A percentile compares a stretch with the other conserved stretches of the same genome.
Evolutionary conservation across 139 green algal species (phyloP).

Genomic region (Trebouxia sp.): DNA sequence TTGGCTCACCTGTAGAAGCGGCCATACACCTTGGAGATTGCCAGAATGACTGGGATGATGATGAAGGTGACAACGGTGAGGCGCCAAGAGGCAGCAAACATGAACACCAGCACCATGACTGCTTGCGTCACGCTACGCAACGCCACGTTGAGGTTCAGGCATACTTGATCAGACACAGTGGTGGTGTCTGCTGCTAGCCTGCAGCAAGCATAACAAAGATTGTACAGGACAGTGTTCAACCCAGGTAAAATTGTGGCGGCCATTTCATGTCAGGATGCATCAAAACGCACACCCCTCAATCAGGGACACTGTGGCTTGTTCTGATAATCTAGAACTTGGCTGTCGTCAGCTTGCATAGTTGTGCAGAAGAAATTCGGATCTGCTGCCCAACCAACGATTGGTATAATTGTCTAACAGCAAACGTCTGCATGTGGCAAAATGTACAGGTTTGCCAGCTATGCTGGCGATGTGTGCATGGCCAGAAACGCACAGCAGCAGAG

Average conservation of each 20-base stretch:
- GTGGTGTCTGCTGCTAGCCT: conserved; percentile 78
- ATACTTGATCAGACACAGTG: conserved; percentile 72
- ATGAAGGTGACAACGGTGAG: conserved; percentile 84
- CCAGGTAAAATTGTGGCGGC: too few species aligned
- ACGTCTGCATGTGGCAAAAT: too few species aligned
- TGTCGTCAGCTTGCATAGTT: too few species aligned
- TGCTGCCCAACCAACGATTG: too few species aligned
- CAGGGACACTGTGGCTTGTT: too few species aligned
- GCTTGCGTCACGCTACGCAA: conserved; percentile 62
- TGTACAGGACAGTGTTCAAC: too few species aligned
- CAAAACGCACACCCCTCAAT: too few species aligned
- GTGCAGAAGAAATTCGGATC: too few species aligned
- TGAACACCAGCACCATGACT: conserved; percentile 79
- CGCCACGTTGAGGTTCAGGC: conserved; percentile 82
- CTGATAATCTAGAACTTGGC: too few species aligned
- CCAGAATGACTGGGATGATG: conserved; percentile 71
- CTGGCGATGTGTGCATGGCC: background rate
- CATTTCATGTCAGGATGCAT: background rate
- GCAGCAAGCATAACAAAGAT: conserved; percentile 23
- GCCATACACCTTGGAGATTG: conserved; percentile 82
- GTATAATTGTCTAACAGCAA: too few species aligned
- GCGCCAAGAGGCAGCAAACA: conserved; percentile 80
- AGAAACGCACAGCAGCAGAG: too few species aligned
- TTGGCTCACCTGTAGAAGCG: conserved; percentile 55
- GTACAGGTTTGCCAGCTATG: background rate